Conservation (phyloP, 2,329 filamentous ascomycete species). For the Leptosphaerulina australis region DNA sequence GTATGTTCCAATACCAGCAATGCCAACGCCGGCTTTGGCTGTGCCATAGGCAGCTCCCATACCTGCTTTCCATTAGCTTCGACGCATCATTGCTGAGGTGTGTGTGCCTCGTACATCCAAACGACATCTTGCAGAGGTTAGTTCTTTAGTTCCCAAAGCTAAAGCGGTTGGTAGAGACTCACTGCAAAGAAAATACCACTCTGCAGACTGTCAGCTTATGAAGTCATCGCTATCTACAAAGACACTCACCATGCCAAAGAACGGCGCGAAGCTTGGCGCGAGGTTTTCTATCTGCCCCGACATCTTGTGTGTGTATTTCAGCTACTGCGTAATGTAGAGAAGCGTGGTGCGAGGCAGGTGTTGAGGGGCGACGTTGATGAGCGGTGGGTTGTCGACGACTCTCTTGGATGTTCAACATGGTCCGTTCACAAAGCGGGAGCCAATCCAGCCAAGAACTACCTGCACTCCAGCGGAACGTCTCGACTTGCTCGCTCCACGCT, state of each 20-base stretch:
- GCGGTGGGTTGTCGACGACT: slow-evolving; percentile 5
- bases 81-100: slow-evolving; percentile 1
- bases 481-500: slow-evolving; percentile 1
- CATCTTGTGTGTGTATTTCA: slow-evolving; percentile 22
- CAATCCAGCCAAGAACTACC: slow-evolving; percentile 2
- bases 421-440: neutral
- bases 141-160: slow-evolving; percentile 30
- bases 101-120: slow-evolving; percentile 68
- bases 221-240: slow-evolving; percentile 23
- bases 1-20: slow-evolving; percentile 83
- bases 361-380: neutral
- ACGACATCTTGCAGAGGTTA: slow-evolving; percentile 66
- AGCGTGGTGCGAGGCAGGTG: slow-evolving; percentile 2
- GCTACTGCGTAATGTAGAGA: neutral
- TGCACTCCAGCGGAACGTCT: slow-evolving; percentile 5
- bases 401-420: neutral
- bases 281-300: slow-evolving; percentile 28
- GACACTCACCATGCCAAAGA: slow-evolving; percentile 80
- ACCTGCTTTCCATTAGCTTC: slow-evolving; percentile 52
- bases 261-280: slow-evolving; percentile 82
- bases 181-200: slow-evolving; percentile 75
- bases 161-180: slow-evolving; percentile 33
- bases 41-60: slow-evolving; percentile 84
- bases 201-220: slow-evolving; percentile 56
- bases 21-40: slow-evolving; percentile 86